Evolutionary conservation across 2,329 filamentous ascomycete genomes (phyloP).

Genomic region (Sporothrix curviconia): DNA sequence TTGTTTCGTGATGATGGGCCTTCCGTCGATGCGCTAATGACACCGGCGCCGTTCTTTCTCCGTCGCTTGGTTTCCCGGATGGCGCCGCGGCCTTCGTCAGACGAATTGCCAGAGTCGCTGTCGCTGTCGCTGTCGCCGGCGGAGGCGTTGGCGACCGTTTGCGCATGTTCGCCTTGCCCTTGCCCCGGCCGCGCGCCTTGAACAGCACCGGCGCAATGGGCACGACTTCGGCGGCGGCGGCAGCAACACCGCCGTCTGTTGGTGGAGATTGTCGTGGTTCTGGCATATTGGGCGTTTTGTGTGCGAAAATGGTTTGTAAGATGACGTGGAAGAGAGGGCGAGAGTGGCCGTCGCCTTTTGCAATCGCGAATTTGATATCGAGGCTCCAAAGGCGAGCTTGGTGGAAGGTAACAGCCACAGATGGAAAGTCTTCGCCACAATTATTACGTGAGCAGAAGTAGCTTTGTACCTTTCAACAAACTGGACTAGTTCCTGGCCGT

Average conservation of each 20-base stretch:
- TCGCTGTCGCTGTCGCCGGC: constrained; percentile 53
- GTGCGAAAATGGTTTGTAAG: neutral
- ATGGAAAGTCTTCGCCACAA: constrained; percentile 9
- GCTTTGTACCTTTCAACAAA: neutral
- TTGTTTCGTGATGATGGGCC: constrained; percentile 15
- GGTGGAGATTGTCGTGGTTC: too few species aligned
- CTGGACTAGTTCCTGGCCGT: constrained; percentile 7
- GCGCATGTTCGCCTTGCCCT: constrained; percentile 68
- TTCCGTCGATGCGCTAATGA: constrained; percentile 33
- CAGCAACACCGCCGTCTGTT: too few species aligned
- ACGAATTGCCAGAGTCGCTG: constrained; percentile 57
- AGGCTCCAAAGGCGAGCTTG: neutral
- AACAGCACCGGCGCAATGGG: constrained; percentile 50
- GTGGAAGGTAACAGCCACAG: neutral
- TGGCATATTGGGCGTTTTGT: constrained; percentile 4
- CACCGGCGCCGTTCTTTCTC: constrained; percentile 48
- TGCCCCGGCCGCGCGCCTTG: constrained; percentile 71
- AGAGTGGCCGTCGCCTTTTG: too few species aligned
- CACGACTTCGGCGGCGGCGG: constrained; percentile 23
- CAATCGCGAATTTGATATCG: neutral
- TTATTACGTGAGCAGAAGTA: constrained; percentile 6
- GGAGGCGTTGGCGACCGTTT: constrained; percentile 77
- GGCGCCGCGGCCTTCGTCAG: constrained; percentile 57
- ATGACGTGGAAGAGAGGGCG: neutral
- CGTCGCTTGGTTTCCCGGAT: constrained; percentile 66